Conservation (phyloP, 2,329 filamentous ascomycete genomes). For the Fusarium sp. region DNA sequence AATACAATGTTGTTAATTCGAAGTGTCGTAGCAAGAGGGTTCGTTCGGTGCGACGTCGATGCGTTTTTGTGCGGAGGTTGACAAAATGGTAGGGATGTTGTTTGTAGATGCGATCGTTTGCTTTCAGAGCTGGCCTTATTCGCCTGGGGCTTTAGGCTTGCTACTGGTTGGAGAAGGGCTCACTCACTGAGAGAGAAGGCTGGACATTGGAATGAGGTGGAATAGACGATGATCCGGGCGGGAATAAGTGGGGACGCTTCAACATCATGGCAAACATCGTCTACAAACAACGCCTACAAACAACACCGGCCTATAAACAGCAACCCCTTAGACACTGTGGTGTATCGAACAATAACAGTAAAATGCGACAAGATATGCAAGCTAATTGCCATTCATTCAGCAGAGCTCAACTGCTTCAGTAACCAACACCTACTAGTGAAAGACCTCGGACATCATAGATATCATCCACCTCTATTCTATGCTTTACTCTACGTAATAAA, state of each 20-base stretch:
- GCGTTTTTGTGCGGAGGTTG: constrained; percentile 40
- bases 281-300: neutral
- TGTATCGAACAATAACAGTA: neutral
- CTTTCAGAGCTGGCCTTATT: constrained; percentile 30
- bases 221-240: constrained; percentile 42
- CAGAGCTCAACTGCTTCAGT: neutral
- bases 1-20: constrained; percentile 17
- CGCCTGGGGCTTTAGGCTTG: constrained; percentile 29
- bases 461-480: neutral
- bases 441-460: neutral
- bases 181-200: constrained; percentile 24
- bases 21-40: constrained; percentile 26
- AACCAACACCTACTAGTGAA: neutral
- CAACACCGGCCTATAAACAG: neutral
- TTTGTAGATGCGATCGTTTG: constrained; percentile 35
- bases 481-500: neutral
- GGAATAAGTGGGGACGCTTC: constrained; percentile 54
- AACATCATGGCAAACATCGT: constrained; percentile 39
- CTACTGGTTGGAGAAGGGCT: constrained; percentile 40
- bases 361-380: constrained; percentile 15
- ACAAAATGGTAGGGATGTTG: constrained; percentile 25
- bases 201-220: constrained; percentile 28
- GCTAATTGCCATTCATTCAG: accelerated
- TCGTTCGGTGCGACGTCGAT: constrained; percentile 23
- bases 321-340: neutral